phyloP scores from a whole-genome alignment of 192 early-diverging fungal genomes.

The Spizellomyces punctatus region DNA sequence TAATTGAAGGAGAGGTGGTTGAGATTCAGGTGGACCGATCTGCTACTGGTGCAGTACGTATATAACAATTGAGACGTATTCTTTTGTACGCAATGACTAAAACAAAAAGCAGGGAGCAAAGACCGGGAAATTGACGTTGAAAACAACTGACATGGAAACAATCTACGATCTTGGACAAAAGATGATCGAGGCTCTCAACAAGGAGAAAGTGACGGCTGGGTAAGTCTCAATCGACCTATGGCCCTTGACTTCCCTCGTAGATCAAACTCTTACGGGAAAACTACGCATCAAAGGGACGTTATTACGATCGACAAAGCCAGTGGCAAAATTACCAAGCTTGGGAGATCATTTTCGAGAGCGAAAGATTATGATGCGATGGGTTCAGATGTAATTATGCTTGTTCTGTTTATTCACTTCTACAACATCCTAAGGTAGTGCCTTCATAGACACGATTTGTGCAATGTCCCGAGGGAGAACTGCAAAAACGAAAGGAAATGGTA shows the following conservation, averaged over 20 bases:
- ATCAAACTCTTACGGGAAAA: background rate
- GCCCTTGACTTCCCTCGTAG: background rate
- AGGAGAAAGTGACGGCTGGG: constrained; percentile 97
- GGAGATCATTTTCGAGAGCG: constrained; percentile 94
- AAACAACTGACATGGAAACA: constrained; percentile 99
- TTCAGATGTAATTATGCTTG: constrained; percentile 70
- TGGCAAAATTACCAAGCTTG: constrained; percentile 93
- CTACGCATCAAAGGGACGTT: constrained; percentile 68
- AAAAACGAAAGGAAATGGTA: constrained; percentile 94
- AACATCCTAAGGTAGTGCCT: background rate
- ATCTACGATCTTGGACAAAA: constrained; percentile 98
- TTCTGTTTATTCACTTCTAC: background rate
- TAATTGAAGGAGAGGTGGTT: constrained; percentile 98
- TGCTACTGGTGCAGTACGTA: constrained; percentile 78
- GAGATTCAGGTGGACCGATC: constrained; percentile 97
- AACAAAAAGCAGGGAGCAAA: constrained; percentile 71
- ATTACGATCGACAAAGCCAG: constrained; percentile 98
- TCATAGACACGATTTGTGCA: constrained; percentile 90
- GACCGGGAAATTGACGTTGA: constrained; percentile 96
- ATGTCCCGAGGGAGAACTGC: constrained; percentile 98
- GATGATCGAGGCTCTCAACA: constrained; percentile 96
- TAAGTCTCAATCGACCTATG: constrained; percentile 30
- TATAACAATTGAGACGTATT: background rate
- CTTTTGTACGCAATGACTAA: too few relatives aligned
- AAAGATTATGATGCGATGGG: constrained; percentile 99